These are phyloP conservation scores for Phytophthora capsici DNA, from an alignment of 352 stramenopile species.

Conservation along the genomic window DNA sequence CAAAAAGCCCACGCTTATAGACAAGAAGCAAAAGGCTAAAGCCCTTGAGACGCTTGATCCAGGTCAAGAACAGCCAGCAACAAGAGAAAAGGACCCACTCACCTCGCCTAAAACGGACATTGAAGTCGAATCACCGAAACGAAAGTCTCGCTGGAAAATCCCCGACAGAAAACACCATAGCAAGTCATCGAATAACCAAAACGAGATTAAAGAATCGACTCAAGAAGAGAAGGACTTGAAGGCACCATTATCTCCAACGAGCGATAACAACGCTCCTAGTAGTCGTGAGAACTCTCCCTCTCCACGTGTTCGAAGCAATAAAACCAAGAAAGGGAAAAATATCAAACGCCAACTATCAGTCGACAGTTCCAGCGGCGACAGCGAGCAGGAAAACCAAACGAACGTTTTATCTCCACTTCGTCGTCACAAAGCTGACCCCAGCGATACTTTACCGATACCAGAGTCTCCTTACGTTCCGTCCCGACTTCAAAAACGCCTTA, in stretches of 20 bases:
- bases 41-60: conserved; percentile 6
- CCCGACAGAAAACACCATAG: conserved; percentile 35
- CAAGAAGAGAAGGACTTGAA: conserved; percentile 19
- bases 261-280: conserved; percentile 9
- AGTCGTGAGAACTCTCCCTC: conserved; percentile 4
- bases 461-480: conserved; percentile 23
- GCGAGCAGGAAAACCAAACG: conserved; percentile 36
- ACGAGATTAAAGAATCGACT: conserved; percentile 14
- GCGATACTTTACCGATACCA: conserved; percentile 23
- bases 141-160: conserved; percentile 39
- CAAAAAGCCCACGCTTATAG: conserved; percentile 24
- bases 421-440: conserved; percentile 33
- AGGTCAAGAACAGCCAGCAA: not conserved
- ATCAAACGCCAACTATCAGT: conserved; percentile 13
- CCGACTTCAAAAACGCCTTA: conserved; percentile 18
- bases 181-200: conserved; percentile 29
- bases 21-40: conserved; percentile 28
- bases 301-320: conserved; percentile 8
- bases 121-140: conserved; percentile 25
- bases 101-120: conserved; percentile 16
- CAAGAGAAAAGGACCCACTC: conserved; percentile 19
- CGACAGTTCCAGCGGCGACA: conserved; percentile 24
- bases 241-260: conserved; percentile 3
- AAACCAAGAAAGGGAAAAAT: conserved; percentile 10
- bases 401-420: conserved; percentile 34